Evolutionary conservation across 768 basidiomycete genomes (phyloP).

Genomic region (Chlorophyllum brunneum): DNA sequence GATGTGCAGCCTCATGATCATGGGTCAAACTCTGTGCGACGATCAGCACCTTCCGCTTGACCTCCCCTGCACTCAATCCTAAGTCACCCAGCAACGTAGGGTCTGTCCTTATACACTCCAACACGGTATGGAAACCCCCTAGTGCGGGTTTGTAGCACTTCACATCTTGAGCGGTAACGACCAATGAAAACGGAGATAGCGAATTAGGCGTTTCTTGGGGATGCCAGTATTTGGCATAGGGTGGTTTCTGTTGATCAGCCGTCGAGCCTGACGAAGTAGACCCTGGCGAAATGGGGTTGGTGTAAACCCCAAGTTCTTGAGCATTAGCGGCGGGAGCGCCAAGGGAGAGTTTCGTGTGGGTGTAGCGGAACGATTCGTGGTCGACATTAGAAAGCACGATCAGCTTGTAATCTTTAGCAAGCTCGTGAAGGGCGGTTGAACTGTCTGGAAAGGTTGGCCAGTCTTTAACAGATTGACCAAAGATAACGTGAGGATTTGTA

Average conservation of each 20-base stretch:
- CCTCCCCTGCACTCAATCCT: slow-evolving; percentile 21
- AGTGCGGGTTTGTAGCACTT: slow-evolving; percentile 71
- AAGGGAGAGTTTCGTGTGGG: slow-evolving; percentile 52
- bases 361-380: slow-evolving; percentile 54
- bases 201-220: slow-evolving; percentile 36
- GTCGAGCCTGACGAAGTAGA: neutral
- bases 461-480: slow-evolving; percentile 54
- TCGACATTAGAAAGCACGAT: slow-evolving; percentile 79
- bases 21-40: slow-evolving; percentile 68
- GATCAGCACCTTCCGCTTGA: slow-evolving; percentile 50
- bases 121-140: slow-evolving; percentile 46
- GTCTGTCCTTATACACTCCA: slow-evolving; percentile 40
- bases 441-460: slow-evolving; percentile 74
- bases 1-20: slow-evolving; percentile 60
- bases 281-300: slow-evolving; percentile 24
- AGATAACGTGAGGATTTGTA: slow-evolving; percentile 36
- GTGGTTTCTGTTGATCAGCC: neutral
- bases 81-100: slow-evolving; percentile 33
- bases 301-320: slow-evolving; percentile 19
- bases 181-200: slow-evolving; percentile 58
- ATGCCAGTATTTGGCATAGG: slow-evolving; percentile 34
- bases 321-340: slow-evolving; percentile 23
- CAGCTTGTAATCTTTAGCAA: slow-evolving; percentile 63
- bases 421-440: slow-evolving; percentile 49
- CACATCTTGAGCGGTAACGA: slow-evolving; percentile 70